Evolutionary conservation across 495 filamentous ascomycete species (phyloP), one percentile per base, ranked within the genome.

Genomic region (Pseudevernia furfuracea): DNA sequence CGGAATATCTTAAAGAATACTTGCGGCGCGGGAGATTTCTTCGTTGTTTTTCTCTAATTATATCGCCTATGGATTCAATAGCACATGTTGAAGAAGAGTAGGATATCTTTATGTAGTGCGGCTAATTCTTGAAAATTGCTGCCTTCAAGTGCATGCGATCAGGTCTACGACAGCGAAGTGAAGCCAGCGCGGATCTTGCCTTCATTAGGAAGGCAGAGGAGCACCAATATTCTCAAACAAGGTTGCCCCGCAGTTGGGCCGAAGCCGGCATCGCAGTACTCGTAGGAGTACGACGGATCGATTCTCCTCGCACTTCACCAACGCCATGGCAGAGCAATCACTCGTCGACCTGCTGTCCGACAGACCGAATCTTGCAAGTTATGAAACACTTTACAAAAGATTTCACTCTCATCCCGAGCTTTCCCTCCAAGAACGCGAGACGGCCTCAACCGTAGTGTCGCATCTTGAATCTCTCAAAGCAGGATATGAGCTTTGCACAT

Each of bases 371-470:
- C 38, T 64, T n/a, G 34, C 37, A 34, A 69, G 69, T 3, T 86
- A 85, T 69, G 80, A 85, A 66, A 67, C 67, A 15, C 75, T 85
- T 0, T 86, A 86, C 74, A 80, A 78, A 62, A 67, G 81, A 64
- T 78, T 85, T 61, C 83, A 86, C 70, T 69, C 78, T 4, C 71
- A 84, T 61, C 83, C 83, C 5, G 83, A 85, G 60, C 81, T 86
- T 43, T 86, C 83, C 0, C 71, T 68, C 9, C 81, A 80, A 69
- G 83, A 86, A 67, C 67, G 73, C 39, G 62, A 70, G 34, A 85
- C 83, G 0, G 76, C 83, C 0, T 65, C 74, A 59, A 76, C 62
- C n/a, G 68, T 79, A 36, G 73, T 76, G 1, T 64, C 68, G 2
- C 75, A 79, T 61, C 69, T 69, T 19, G 17, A 61, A 43, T 59